phyloP scores from a whole-genome alignment of 345 rosid species.

The Acer yangbiense region DNA sequence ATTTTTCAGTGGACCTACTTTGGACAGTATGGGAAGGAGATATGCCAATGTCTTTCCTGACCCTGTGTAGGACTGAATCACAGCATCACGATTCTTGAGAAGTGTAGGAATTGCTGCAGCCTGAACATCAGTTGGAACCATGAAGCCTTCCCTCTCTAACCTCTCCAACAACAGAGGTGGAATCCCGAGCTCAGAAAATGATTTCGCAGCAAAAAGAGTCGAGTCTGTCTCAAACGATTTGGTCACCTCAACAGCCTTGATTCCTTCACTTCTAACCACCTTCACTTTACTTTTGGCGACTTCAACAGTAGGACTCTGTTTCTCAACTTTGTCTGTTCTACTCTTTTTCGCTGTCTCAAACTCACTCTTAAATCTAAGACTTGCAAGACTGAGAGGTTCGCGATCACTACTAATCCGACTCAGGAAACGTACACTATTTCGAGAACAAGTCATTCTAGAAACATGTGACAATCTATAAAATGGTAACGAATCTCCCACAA shows the following conservation, averaged over 20 bases:
- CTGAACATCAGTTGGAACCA: slow-evolving; percentile 85
- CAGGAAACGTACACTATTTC: slow-evolving; percentile 39
- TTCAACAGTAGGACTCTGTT: slow-evolving; percentile 27
- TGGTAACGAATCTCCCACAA: slow-evolving; percentile 51
- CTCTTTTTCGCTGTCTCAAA: slow-evolving; percentile 25
- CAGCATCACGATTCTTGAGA: slow-evolving; percentile 69
- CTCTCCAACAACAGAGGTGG: slow-evolving; percentile 62
- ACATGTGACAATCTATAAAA: slow-evolving; percentile 43
- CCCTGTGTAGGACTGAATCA: slow-evolving; percentile 90
- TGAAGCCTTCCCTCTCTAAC: slow-evolving; percentile 69
- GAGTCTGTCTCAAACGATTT: slow-evolving; percentile 48
- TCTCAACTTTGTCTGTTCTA: slow-evolving; percentile 33
- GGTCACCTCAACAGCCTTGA: slow-evolving; percentile 30
- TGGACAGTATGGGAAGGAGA: slow-evolving; percentile 77
- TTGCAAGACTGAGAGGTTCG: slow-evolving; percentile 67
- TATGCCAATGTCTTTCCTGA: slow-evolving; percentile 88
- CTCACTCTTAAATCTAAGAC: slow-evolving; percentile 52
- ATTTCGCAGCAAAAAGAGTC: slow-evolving; percentile 69
- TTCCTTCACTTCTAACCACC: slow-evolving; percentile 30
- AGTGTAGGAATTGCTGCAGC: slow-evolving; percentile 75
- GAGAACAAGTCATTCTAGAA: slow-evolving; percentile 45
- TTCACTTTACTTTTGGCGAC: slow-evolving; percentile 42
- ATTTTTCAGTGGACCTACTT: slow-evolving; percentile 66
- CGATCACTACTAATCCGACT: slow-evolving; percentile 39
- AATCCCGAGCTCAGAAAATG: slow-evolving; percentile 89